These are phyloP conservation scores for Xylaria sp. DNA, from an alignment of 2,329 filamentous ascomycete species.

Conservation along the genomic window DNA sequence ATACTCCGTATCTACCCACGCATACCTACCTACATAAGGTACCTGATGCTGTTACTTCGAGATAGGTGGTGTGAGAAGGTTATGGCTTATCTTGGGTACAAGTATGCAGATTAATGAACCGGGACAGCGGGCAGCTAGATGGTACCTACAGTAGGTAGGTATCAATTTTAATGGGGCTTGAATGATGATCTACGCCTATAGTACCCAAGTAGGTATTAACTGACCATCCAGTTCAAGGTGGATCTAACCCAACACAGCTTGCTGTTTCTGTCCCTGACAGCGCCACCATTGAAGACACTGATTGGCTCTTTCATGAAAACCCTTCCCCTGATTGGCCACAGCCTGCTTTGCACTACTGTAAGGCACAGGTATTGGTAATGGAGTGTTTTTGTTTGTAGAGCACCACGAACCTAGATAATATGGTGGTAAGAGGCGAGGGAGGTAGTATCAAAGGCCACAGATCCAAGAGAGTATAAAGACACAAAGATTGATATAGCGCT, in stretches of 20 bases:
- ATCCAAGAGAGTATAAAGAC: neutral
- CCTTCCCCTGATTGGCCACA: neutral
- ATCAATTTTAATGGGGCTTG: slow-evolving; percentile 1
- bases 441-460: neutral
- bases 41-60: no score
- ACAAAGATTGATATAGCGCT: neutral
- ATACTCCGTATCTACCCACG: no score
- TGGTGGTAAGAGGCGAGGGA: neutral
- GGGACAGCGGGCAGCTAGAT: neutral
- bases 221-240: neutral
- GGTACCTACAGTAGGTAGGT: neutral
- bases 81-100: no score
- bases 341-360: neutral
- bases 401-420: no score
- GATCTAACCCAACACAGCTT: neutral
- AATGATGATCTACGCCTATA: slow-evolving; percentile 29
- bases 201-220: neutral
- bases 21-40: no score
- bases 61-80: no score
- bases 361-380: neutral
- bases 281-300: neutral
- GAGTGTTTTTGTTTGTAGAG: neutral
- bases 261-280: neutral
- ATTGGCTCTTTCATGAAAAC: slow-evolving; percentile 1
- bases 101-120: no score